These are phyloP conservation scores for Kwoniella sp. DNA, from an alignment of 768 basidiomycete species.

Conservation along the genomic window DNA sequence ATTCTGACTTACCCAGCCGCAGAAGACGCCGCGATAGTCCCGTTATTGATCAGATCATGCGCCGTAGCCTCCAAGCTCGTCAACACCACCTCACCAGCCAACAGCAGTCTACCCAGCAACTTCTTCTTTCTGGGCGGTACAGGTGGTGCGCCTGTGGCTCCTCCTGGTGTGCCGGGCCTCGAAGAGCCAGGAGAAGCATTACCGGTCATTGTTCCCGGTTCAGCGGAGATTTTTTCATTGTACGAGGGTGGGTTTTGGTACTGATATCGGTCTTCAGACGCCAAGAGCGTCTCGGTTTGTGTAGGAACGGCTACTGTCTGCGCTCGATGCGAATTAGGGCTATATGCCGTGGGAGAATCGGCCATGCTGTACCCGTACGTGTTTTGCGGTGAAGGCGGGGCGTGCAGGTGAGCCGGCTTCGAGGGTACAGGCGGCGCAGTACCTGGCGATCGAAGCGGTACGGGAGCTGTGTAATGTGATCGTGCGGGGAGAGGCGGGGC, in stretches of 20 bases:
- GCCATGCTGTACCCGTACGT: neutral
- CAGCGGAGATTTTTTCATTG: slow-evolving; percentile 3
- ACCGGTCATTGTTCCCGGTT: neutral
- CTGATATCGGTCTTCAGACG: slow-evolving; percentile 13
- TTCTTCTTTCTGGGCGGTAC: slow-evolving; percentile 24
- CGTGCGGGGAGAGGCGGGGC: slow-evolving; percentile 19
- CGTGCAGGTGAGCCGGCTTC: slow-evolving; percentile 10
- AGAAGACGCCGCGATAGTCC: slow-evolving; percentile 48
- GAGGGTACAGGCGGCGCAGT: slow-evolving; percentile 10
- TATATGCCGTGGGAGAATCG: neutral
- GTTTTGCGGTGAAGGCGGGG: slow-evolving; percentile 3
- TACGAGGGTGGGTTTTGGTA: slow-evolving; percentile 15
- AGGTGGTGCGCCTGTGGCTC: neutral
- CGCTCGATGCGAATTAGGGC: neutral
- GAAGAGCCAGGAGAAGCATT: slow-evolving; percentile 3
- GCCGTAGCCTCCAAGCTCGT: slow-evolving; percentile 53
- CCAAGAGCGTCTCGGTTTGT: slow-evolving; percentile 20
- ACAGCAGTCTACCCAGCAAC: slow-evolving; percentile 35
- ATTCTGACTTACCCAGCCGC: slow-evolving; percentile 48
- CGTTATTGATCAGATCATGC: slow-evolving; percentile 46
- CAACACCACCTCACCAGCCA: slow-evolving; percentile 55
- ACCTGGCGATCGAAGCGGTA: neutral
- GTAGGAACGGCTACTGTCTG: slow-evolving; percentile 19
- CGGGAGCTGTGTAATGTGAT: slow-evolving; percentile 3
- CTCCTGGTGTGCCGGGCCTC: slow-evolving; percentile 12